These are phyloP conservation scores for Pseudoscleropodium purum DNA, from an alignment of 225 moss, liverwort and hornwort genomes.

Conservation along the genomic window DNA sequence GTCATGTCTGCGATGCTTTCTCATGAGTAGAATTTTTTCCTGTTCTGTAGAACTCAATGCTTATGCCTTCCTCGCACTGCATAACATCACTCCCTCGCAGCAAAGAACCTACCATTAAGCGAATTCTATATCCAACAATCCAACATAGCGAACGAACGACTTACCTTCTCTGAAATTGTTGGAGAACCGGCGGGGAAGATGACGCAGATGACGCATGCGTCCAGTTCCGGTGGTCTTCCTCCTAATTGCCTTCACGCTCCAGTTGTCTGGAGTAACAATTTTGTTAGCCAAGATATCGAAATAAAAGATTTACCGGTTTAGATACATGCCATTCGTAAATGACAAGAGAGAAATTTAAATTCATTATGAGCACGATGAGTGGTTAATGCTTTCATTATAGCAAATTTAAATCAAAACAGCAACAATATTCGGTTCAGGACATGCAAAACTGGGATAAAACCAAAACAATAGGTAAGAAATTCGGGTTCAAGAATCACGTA, in stretches of 20 bases:
- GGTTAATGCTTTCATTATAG: neutral
- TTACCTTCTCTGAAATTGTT: slow-evolving; percentile 94
- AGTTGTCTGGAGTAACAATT: slow-evolving; percentile 48
- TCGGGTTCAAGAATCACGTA: neutral
- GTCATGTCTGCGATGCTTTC: neutral
- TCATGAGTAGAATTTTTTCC: neutral
- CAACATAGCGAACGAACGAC: neutral
- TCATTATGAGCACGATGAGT: too few species aligned
- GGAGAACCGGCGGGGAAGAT: slow-evolving; percentile 84
- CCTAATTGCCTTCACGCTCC: slow-evolving; percentile 94
- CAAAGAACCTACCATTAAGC: too few species aligned
- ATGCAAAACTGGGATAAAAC: neutral
- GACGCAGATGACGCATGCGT: slow-evolving; percentile 85
- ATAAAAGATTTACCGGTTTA: neutral
- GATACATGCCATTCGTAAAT: too few species aligned
- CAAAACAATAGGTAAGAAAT: neutral
- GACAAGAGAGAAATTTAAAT: neutral
- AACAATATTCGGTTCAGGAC: neutral
- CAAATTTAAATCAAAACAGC: neutral
- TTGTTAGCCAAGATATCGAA: neutral
- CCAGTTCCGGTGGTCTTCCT: slow-evolving; percentile 96
- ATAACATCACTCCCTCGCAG: neutral
- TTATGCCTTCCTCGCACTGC: too few species aligned
- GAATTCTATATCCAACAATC: neutral
- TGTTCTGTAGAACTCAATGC: neutral